Evolutionary conservation across 2,329 filamentous ascomycete genomes (phyloP), one percentile per base, ranked within the genome.

Genomic region (Proliferodiscus dingleyae): DNA sequence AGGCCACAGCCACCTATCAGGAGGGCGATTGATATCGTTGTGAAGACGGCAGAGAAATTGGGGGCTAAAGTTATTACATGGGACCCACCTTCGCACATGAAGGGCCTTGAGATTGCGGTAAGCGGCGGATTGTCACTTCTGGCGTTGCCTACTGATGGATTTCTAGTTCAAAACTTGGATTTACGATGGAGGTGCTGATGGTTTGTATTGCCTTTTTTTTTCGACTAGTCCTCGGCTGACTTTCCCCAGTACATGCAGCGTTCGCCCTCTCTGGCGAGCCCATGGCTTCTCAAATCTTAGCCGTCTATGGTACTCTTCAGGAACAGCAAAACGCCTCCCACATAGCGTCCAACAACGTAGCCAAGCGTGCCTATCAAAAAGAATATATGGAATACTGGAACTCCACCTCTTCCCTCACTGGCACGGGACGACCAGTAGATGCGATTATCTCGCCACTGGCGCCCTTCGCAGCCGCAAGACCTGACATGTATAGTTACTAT

Each of bases 61-160:
- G 79, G 80, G 0, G 78, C 83, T 54, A 74, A 68, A 61, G 66
- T 78, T n/a, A 71, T 83, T 11, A 68, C 75, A 15, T 83, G 80
- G 80, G 65, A 71, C 1, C 78, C 79, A 1, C 77, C 75, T 0
- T 64, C 67, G 13, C 77, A 81, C 52, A 42, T 49, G 2, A 59
- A 54, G 19, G 67, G 68, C 1, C 49, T 52, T 5, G 63, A 67
- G 5, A 56, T 75, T 30, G 65, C 67, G 32, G 64, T 70, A 67
- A 53, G 66, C 65, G 57, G 26, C 44, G 38, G 30, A 53, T 61
- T 57, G 52, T 13, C 60, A 23, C 21, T 30, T 3, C 11, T 13
- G 5, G 11, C 24, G 21, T 22, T n/a, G 26, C 15, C 49, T 39
- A 51, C 38, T 34, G 16, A 34, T 16, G 10, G 2, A 10, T 11